Percentiles rank a stretch among this genome's conserved stretches.
phyloP scores from a whole-genome alignment of 1,284 basidiomycete species.

The Cutaneotrichosporon arboriforme region DNA sequence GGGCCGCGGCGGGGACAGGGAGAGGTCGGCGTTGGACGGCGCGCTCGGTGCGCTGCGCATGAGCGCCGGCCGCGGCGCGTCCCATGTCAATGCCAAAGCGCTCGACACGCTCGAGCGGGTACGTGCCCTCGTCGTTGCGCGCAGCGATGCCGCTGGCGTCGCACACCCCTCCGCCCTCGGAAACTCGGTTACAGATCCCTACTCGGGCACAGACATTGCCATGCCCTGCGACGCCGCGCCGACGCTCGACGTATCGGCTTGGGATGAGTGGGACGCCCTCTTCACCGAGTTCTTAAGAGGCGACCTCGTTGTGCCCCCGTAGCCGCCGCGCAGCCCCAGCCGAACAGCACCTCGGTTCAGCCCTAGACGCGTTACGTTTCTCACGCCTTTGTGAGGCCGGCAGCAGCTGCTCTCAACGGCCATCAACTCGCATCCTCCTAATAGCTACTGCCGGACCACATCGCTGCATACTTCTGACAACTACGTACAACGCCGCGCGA shows the following conservation, averaged over 20 bases:
- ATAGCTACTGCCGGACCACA: neutral
- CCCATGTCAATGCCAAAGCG: neutral
- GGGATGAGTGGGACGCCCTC: conserved; percentile 8
- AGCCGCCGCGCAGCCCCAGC: too few species aligned
- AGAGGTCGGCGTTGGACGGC: neutral
- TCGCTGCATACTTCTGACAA: neutral
- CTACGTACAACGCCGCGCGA: too few species aligned
- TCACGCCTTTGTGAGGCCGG: too few species aligned
- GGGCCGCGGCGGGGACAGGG: neutral
- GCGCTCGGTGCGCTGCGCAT: neutral
- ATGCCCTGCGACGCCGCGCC: neutral
- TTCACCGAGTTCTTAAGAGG: conserved; percentile 1
- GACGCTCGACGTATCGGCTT: neutral
- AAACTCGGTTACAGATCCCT: neutral
- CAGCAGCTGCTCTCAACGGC: neutral
- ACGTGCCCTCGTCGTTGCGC: neutral
- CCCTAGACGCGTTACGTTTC: too few species aligned
- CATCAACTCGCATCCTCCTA: neutral
- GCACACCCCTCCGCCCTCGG: neutral
- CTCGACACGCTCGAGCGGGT: conserved; percentile 2
- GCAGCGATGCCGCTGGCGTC: neutral
- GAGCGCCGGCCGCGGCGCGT: neutral
- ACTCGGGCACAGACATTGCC: neutral
- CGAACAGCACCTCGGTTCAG: too few species aligned
- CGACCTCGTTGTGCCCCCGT: too few species aligned